These are phyloP conservation scores for Polyrhizophydium stewartii DNA, from an alignment of 371 early-diverging fungal species.

Conservation along the genomic window DNA sequence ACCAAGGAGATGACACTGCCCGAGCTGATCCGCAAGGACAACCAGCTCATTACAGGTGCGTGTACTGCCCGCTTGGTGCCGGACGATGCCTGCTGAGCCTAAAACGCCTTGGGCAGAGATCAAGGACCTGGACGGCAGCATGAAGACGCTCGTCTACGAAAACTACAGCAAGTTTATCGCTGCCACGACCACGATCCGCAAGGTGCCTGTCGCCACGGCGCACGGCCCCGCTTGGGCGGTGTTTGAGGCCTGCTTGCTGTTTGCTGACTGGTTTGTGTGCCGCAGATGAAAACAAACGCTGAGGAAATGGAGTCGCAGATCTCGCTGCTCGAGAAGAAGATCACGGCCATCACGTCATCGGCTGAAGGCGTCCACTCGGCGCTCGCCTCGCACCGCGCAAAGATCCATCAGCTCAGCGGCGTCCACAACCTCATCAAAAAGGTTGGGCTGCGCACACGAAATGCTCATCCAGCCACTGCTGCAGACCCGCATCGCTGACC, in stretches of 20 bases:
- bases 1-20: constrained; percentile 61
- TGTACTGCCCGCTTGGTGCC: neutral
- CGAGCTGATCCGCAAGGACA: constrained; percentile 68
- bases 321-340: constrained; percentile 62
- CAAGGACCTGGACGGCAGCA: constrained; percentile 87
- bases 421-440: constrained; percentile 71
- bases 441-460: constrained; percentile 1
- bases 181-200: constrained; percentile 82
- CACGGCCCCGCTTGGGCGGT: neutral
- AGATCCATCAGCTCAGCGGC: constrained; percentile 69
- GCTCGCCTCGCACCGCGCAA: constrained; percentile 61
- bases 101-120: constrained; percentile 48
- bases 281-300: constrained; percentile 69
- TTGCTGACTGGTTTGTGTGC: neutral
- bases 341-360: constrained; percentile 59
- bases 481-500: neutral
- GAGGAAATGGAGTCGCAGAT: constrained; percentile 78
- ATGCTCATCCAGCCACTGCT: too few relatives aligned
- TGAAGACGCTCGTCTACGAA: constrained; percentile 95
- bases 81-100: neutral
- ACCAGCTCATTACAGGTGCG: constrained; percentile 65
- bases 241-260: neutral
- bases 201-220: neutral
- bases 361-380: constrained; percentile 51
- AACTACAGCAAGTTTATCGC: constrained; percentile 94